Evolutionary conservation across 2,329 filamentous ascomycete genomes (phyloP), one percentile per base, ranked within the genome.

Genomic region (Ceratocystis eucalypticola): DNA sequence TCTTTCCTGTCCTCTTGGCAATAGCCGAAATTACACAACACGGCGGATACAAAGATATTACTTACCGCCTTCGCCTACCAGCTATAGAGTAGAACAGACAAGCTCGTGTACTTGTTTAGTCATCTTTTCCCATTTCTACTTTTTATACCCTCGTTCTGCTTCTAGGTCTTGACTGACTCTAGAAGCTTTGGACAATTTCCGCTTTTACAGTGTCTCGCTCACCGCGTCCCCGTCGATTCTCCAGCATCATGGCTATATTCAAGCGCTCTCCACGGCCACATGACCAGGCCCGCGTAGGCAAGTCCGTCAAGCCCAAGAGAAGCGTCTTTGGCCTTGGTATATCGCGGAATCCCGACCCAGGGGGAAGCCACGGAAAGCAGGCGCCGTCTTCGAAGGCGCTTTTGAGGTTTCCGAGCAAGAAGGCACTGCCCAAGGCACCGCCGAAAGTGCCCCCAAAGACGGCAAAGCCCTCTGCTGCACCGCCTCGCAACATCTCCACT

Each of bases 261-360:
- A 95, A 91, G 80, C 90, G 90, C 76, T 92, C 91, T 74, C 92
- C 94, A 79, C 82, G 86, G 76, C 87, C 88, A 72, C 64, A 65
- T 77, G 88, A 93, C 72, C 69, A 70, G 70, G 72, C 71, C 77
- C 89, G 91, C 74, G 88, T 92, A 77, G 88, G 90, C 80, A 96
- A 96, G 85, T 82, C 88, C 77, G 82, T 85, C 76, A 92, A 90
- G 82, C 82, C 88, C 81, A 94, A 88, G 82, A 82, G 80, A 74
- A 74, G 45, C 3, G 6, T 50, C 20, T 45, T 61, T 44, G 20
- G 28, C 10, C 57, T 55, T n/a, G 45, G 25, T 1, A 50, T 30
- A 37, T 59, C 55, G n/a, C 55, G 55, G 30, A n/a, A 37, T 20
- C 28, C 55, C 28, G 55, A 59, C 15, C 55, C 55, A 7, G 17